Evolutionary conservation across 805 yeast species (phyloP).

Genomic region (Ogataea pilisensis): DNA sequence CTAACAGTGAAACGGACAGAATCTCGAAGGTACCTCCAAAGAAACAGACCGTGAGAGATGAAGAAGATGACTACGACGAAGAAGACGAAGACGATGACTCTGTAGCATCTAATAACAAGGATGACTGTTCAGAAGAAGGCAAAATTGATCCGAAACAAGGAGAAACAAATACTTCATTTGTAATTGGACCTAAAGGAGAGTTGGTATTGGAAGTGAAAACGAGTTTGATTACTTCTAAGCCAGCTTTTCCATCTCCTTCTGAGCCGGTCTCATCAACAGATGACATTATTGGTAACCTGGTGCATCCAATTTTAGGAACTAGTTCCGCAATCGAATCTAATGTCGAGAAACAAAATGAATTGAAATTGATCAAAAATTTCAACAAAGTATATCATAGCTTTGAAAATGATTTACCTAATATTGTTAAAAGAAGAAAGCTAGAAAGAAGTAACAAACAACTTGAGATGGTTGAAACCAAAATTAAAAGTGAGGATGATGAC

Average conservation of each 20-base stretch:
- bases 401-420: slow-evolving; percentile 72
- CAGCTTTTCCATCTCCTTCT: slow-evolving; percentile 25
- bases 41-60: slow-evolving; percentile 15
- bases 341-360: slow-evolving; percentile 35
- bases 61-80: slow-evolving; percentile 31
- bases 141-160: not conserved
- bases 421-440: slow-evolving; percentile 68
- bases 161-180: not conserved
- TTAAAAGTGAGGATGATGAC: slow-evolving; percentile 13
- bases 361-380: slow-evolving; percentile 52
- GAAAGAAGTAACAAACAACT: slow-evolving; percentile 78
- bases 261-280: slow-evolving; percentile 25
- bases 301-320: slow-evolving; percentile 34
- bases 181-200: slow-evolving; percentile 12
- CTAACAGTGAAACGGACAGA: slow-evolving; percentile 1
- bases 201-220: slow-evolving; percentile 15
- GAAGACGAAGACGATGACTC: slow-evolving; percentile 26
- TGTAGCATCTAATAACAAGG: too few relatives aligned
- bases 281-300: slow-evolving; percentile 31
- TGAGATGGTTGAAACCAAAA: slow-evolving; percentile 33
- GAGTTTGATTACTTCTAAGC: slow-evolving; percentile 23
- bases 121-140: too few relatives aligned
- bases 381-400: slow-evolving; percentile 71
- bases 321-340: slow-evolving; percentile 38
- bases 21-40: not conserved